Evolutionary conservation across 2,329 filamentous ascomycete genomes (phyloP), one percentile per base, ranked within the genome.

Genomic region (Coniella lustricola): DNA sequence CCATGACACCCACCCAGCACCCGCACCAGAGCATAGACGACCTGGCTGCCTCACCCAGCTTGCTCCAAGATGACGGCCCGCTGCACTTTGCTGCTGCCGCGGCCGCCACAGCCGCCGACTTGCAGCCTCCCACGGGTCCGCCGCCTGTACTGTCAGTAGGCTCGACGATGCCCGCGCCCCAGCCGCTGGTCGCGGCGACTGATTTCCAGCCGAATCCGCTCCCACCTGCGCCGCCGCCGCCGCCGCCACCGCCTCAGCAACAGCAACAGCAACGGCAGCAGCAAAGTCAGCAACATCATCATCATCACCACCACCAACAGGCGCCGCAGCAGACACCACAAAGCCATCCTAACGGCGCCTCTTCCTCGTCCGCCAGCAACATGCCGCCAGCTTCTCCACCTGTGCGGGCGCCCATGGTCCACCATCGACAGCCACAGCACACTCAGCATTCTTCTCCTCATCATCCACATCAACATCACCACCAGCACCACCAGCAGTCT

Each of bases 121-220:
- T 53, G 13, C 51, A 53, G 7, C 49, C 49, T 5, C 48, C 51
- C 7, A 39, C 44, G 10, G 25, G 25, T 10, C 25, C 25, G 7
- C 44, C 51, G 2, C 51, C 51, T 7, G 48, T 46, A 12, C 51
- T 44, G 14, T 44, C 49, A 33, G 43, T 50, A 10, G 50, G 49
- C 45, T 22, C 22, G 38, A 41, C 50, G 4, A 53, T 53, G 34
- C 49, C 51, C 7, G 51, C 51, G n/a, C 51, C 48, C 13, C 51
- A 53, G 35, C 51, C 51, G 3, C 51, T 53, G 35, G 51, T 53
- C 40, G 51, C 51, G 1, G 51, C 51, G 32, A 53, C 51, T n/a
- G 51, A 53, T 48, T 53, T 53, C 48, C 51, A 53, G 48, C 50
- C 50, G 8, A 52, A 45, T n/a, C 47, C 47, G 3, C 45, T 36